Evolutionary conservation across 768 basidiomycete species (phyloP), one percentile per base, ranked within the genome.

Genomic region (Termitomyces sp.): DNA sequence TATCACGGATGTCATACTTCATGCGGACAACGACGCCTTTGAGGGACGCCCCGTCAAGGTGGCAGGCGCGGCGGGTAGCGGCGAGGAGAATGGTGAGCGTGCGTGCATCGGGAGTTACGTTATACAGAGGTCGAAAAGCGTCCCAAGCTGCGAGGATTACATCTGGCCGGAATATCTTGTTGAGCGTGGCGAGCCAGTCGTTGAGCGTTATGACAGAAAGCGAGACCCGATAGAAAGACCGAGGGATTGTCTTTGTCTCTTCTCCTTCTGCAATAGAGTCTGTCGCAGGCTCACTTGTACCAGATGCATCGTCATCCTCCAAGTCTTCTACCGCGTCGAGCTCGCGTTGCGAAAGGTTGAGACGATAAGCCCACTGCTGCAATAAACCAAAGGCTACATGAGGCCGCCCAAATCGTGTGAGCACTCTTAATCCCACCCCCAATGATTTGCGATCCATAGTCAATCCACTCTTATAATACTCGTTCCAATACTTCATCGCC

Each of bases 111-210:
- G 86, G 87, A 3, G 73, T 68, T 0, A 86, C 73, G 5, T 75
- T 77, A 68, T 88, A 94, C 3, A 92, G 69, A 0, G 70, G 65
- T 4, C 74, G 73, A 71, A 91, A 82, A 28, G 83, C 71, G n/a
- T 87, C 84, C 87, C 89, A 93, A 1, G 92, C 65, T 46, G 72
- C 72, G 68, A 89, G 86, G 4, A 87, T 78, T 7, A 80, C 72
- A 63, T 89, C 88, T 0, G 87, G 87, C 3, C 88, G 81, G 33
- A 77, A 72, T 20, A 77, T 75, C 23, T 76, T 76, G 28, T 76
- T 75, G 44, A 92, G 75, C 0, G 79, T 63, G 12, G 70, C 67
- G 68, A 86, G 74, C 64, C 85, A 79, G 20, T 73, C 68, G 63
- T 81, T 82, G 48, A 71, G 59, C 12, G 68, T 64, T 48, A 65